Evolutionary conservation across 257 asterid genomes (phyloP).

Genomic region (Scutellaria minor): DNA sequence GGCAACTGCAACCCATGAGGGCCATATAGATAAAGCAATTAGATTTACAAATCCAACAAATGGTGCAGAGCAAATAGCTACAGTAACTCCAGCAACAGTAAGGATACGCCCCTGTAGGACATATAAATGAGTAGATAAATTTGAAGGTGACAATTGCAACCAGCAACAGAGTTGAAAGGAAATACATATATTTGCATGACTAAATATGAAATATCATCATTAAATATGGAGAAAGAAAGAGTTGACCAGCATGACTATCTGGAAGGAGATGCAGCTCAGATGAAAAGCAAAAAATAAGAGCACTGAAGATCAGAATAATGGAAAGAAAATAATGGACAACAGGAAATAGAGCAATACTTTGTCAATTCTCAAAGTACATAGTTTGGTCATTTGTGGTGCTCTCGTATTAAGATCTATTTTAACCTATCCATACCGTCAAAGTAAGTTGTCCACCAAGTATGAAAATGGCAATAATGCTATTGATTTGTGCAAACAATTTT

Average conservation of each 20-base stretch:
- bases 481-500: slow-evolving; percentile 85
- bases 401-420: not conserved
- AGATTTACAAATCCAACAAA: slow-evolving; percentile 76
- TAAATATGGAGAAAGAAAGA: not conserved
- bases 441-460: slow-evolving; percentile 95
- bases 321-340: slow-evolving; percentile 2
- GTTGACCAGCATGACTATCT: slow-evolving; percentile 3
- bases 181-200: not conserved
- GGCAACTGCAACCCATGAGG: slow-evolving; percentile 94
- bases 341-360: slow-evolving; percentile 1
- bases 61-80: slow-evolving; percentile 83
- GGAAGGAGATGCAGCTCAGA: slow-evolving; percentile 1
- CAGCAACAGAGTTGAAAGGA: not conserved
- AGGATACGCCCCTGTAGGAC: slow-evolving; percentile 82
- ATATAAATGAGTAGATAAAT: slow-evolving; percentile 5
- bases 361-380: not conserved
- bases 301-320: not conserved
- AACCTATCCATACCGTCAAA: slow-evolving; percentile 65
- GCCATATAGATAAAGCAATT: slow-evolving; percentile 86
- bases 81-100: slow-evolving; percentile 80
- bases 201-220: not conserved
- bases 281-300: not conserved
- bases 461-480: slow-evolving; percentile 94
- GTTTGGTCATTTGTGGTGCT: not conserved
- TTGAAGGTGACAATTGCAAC: not conserved